phyloP scores from a whole-genome alignment of 768 basidiomycete genomes.

The Cyclocybe aegerita region DNA sequence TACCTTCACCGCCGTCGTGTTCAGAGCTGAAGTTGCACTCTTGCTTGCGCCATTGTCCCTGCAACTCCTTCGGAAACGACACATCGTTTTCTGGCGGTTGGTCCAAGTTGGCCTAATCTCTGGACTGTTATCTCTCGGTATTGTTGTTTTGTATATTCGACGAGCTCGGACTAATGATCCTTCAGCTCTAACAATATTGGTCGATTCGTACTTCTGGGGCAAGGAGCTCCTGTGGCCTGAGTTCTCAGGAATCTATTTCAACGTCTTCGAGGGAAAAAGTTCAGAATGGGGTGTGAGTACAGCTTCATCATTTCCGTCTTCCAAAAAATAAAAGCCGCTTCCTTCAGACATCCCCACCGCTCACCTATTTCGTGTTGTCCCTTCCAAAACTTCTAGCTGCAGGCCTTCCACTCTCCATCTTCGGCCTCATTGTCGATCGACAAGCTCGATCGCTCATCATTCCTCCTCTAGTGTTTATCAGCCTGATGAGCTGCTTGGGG shows the following conservation, averaged over 20 bases:
- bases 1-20: constrained; percentile 64
- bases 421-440: constrained; percentile 49
- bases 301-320: not conserved
- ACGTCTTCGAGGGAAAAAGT: constrained; percentile 83
- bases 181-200: constrained; percentile 54
- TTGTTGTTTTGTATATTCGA: constrained; percentile 7
- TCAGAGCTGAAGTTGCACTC: constrained; percentile 78
- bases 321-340: constrained; percentile 2
- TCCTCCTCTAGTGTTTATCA: constrained; percentile 54
- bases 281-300: constrained; percentile 87
- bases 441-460: constrained; percentile 50
- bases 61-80: constrained; percentile 45
- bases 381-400: constrained; percentile 80
- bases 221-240: constrained; percentile 84
- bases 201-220: constrained; percentile 91
- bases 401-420: constrained; percentile 55
- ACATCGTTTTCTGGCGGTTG: constrained; percentile 42
- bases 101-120: constrained; percentile 50
- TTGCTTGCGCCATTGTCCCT: constrained; percentile 63
- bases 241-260: constrained; percentile 75
- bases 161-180: not conserved
- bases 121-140: constrained; percentile 53
- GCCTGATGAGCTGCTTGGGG: constrained; percentile 68
- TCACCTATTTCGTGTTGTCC: constrained; percentile 61
- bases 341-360: constrained; percentile 59